A percentile compares a stretch with the other conserved stretches of the same genome.
Evolutionary conservation across 306 rosid genomes (phyloP).

Genomic region (Hippophae tibetana): DNA sequence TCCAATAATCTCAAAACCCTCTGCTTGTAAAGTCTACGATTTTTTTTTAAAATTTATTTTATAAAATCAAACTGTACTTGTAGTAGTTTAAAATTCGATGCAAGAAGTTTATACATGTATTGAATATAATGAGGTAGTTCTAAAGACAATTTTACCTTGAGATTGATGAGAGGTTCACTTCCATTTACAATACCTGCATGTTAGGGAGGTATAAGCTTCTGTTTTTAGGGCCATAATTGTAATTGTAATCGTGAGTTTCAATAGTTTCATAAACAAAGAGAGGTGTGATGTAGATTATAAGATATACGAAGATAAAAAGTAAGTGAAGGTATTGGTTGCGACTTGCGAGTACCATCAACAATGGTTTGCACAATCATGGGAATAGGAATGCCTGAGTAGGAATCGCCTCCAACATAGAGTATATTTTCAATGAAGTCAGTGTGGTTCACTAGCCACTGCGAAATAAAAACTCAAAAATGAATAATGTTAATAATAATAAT

Average conservation of each 20-base stretch:
- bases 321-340: too few relatives aligned
- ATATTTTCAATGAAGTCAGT: slow-evolving; percentile 4
- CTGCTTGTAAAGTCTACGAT: slow-evolving; percentile 2
- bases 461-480: background rate
- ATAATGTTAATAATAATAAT: too few relatives aligned
- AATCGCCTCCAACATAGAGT: slow-evolving; percentile 18
- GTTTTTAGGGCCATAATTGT: too few relatives aligned
- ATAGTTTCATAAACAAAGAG: too few relatives aligned
- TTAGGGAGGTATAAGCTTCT: too few relatives aligned
- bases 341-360: slow-evolving; percentile 5
- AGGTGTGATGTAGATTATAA: too few relatives aligned
- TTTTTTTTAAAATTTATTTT: background rate
- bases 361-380: slow-evolving; percentile 13
- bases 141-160: slow-evolving; percentile 1
- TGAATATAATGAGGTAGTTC: background rate
- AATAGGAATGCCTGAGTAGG: slow-evolving; percentile 15
- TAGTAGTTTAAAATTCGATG: background rate
- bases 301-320: too few relatives aligned
- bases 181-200: slow-evolving; percentile 12
- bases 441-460: slow-evolving; percentile 17
- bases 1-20: background rate
- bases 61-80: slow-evolving; percentile 6
- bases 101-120: background rate
- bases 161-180: slow-evolving; percentile 5
- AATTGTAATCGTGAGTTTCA: too few relatives aligned